Evolutionary conservation across 805 yeast genomes (phyloP).

Genomic region (Huiozyma naganishii): DNA sequence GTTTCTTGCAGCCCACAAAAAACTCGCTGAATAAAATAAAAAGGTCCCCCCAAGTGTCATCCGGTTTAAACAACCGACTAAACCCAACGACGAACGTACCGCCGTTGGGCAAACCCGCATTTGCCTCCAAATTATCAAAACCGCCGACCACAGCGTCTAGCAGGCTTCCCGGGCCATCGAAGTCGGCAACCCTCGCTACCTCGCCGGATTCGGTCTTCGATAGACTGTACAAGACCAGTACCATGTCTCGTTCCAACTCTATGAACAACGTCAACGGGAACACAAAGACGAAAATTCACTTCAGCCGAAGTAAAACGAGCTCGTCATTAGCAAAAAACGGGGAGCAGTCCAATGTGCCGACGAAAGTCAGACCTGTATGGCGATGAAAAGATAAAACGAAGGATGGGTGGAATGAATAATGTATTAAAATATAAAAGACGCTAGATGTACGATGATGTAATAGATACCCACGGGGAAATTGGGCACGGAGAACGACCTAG

Average conservation of each 20-base stretch:
- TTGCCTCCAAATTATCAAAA: not conserved
- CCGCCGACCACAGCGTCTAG: not conserved
- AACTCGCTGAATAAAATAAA: slow-evolving; percentile 15
- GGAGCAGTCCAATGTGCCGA: not conserved
- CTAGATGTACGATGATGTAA: no score
- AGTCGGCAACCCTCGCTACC: no score
- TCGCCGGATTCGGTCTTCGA: slow-evolving; percentile 16
- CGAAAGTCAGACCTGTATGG: slow-evolving; percentile 9
- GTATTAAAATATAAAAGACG: no score
- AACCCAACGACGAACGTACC: no score
- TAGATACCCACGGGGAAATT: no score
- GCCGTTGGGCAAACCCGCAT: no score
- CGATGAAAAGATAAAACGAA: slow-evolving; percentile 1
- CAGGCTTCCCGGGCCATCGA: no score
- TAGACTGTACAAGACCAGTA: slow-evolving; percentile 15
- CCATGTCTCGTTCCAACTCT: slow-evolving; percentile 16
- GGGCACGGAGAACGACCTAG: no score
- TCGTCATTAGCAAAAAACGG: slow-evolving; percentile 4
- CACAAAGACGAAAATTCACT: not conserved
- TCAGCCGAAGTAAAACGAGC: slow-evolving; percentile 12
- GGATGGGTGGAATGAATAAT: no score
- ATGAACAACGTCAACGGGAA: slow-evolving; percentile 7
- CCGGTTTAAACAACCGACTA: not conserved
- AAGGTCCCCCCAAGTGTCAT: not conserved
- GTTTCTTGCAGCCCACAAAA: slow-evolving; percentile 18